Base-by-base conservation (phyloP, 495 filamentous ascomycete species). In the Staphylotrichum tortipilum region DNA sequence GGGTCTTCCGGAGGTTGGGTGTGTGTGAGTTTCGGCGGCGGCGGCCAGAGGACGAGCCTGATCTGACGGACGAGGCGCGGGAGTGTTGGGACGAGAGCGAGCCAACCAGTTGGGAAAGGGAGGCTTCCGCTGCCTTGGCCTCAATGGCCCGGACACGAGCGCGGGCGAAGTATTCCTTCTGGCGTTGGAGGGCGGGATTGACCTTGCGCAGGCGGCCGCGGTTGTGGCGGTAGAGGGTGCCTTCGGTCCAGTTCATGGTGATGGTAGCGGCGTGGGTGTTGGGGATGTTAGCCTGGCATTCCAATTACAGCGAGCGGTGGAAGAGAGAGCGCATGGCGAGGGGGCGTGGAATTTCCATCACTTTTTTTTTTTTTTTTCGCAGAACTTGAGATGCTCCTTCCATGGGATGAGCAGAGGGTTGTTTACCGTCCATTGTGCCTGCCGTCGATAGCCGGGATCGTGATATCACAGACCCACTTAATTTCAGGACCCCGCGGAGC, bases 181-280 rank as follows among this genome's bases (percentile, higher is more conserved):
- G 69, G 7, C 63, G 62, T 21, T 59, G 56, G 19, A 62, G 54
- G 22, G 47, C 42, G 1, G 48, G 44, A 36, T 70, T 57, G 2
- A 60, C 56, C 36, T 68, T 70, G 17, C 62, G 61, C 45, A 65
- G 48, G 17, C 51, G 55, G 9, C 61, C 57, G 18, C 61, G 67
- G 12, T 57, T 61, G 52, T 62, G 53, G 47, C 66, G 68, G 19
- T 69, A 56, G n/a, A 72, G 59, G 9, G 57, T 68, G 29, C 66
- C 66, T 52, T 70, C 71, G 17, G 67, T 72, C 69, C 69, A 74
- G 52, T 74, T 74, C 71, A 74, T 74, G 26, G 14, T 50, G 43
- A n/a, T n/a, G n/a, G n/a, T n/a, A n/a, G n/a, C n/a, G n/a, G n/a
- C n/a, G n/a, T n/a, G n/a, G n/a, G n/a, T n/a, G n/a, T n/a, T n/a